Evolutionary conservation across 768 basidiomycete genomes (phyloP).

Genomic region (Lactifluus hygrophoroides): DNA sequence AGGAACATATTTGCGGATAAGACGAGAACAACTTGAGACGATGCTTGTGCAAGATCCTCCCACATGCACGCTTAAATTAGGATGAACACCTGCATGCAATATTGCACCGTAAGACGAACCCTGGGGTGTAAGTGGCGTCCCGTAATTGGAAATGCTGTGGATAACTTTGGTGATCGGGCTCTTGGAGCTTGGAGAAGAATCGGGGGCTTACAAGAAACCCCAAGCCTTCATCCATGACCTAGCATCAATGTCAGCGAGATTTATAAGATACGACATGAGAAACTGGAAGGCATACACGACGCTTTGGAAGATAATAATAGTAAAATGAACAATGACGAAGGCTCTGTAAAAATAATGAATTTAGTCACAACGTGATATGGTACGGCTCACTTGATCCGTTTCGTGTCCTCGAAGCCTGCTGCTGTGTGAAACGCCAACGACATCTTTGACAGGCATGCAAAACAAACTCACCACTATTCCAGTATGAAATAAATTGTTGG

Average conservation of each 20-base stretch:
- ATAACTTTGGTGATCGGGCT: background rate
- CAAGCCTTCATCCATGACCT: background rate
- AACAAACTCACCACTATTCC: background rate
- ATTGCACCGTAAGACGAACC: background rate
- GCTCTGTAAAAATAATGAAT: background rate
- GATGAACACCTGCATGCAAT: background rate
- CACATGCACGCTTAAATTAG: background rate
- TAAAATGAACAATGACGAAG: background rate
- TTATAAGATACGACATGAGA: background rate
- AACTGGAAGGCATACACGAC: background rate
- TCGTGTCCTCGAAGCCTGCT: background rate
- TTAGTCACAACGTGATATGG: background rate
- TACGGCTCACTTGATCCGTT: background rate
- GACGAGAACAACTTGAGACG: background rate
- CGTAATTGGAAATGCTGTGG: background rate
- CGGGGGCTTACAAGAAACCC: background rate
- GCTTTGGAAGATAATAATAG: background rate
- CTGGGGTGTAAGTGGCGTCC: background rate
- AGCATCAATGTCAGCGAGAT: background rate
- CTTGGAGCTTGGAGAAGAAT: background rate
- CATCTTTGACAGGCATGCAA: background rate
- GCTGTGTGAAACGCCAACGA: background rate
- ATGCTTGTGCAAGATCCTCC: background rate
- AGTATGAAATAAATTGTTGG: conserved; percentile 1
- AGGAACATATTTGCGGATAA: background rate